These are phyloP conservation scores for Triticum turgidum DNA, from an alignment of 176 grass and related monocot genomes.

Conservation along the genomic window DNA sequence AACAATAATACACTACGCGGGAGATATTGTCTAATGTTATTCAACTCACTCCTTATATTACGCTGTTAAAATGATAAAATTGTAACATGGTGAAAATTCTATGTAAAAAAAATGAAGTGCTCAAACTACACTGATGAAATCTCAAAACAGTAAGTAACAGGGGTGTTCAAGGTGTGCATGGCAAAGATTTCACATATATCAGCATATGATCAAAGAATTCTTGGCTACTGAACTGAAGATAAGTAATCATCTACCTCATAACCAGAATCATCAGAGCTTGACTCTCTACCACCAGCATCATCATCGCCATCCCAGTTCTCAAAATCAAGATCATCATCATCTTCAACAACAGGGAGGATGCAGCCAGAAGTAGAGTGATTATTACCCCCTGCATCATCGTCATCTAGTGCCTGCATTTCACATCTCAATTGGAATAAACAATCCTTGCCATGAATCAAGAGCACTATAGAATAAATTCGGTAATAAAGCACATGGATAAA, in stretches of 20 bases:
- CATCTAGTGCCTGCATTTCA: slow-evolving; percentile 50
- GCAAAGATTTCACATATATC: background rate
- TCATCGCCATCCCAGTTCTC: background rate
- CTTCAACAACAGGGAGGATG: background rate
- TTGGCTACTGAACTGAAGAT: background rate
- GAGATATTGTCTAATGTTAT: background rate
- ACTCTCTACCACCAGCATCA: background rate
- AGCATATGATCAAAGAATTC: background rate
- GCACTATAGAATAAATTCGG: background rate
- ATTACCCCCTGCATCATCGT: slow-evolving; percentile 18
- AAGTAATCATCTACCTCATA: background rate
- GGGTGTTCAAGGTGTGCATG: background rate
- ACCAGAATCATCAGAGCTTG: background rate
- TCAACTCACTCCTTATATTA: background rate
- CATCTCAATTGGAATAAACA: background rate
- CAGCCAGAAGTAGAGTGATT: slow-evolving; percentile 22
- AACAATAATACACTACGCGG: background rate
- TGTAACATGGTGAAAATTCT: background rate
- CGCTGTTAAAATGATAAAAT: background rate
- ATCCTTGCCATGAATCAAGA: background rate
- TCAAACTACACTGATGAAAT: background rate
- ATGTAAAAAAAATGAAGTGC: background rate
- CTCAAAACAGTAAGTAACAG: background rate
- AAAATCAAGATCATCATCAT: background rate
- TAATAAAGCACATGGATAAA: background rate